Percentiles rank a stretch among this genome's conserved stretches.
These are phyloP conservation scores for Alternaria sp. DNA, from an alignment of 2,329 filamentous ascomycete genomes.

Conservation along the genomic window DNA sequence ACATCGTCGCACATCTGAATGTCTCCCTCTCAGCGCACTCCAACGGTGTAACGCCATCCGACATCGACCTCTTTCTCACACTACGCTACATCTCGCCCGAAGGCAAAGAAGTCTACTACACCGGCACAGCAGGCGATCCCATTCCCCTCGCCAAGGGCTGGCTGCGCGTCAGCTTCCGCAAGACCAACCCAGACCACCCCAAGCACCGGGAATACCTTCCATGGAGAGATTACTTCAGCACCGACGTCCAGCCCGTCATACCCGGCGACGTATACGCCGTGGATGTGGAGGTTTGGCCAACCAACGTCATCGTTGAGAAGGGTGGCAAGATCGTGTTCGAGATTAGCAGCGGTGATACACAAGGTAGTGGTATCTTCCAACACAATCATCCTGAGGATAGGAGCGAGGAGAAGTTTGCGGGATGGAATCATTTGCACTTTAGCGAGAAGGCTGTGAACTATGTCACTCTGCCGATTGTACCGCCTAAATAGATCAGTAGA, in stretches of 20 bases:
- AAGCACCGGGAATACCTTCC: conserved; percentile 63
- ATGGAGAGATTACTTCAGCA: conserved; percentile 64
- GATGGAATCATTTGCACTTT: conserved; percentile 62
- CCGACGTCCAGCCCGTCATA: conserved; percentile 59
- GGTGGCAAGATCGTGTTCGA: conserved; percentile 64
- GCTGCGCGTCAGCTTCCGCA: conserved; percentile 65
- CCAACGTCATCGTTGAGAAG: conserved; percentile 62
- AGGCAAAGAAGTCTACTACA: conserved; percentile 67
- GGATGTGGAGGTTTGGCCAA: conserved; percentile 70
- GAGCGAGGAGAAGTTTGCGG: conserved; percentile 52
- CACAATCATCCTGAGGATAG: conserved; percentile 60
- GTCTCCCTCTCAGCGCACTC: conserved; percentile 59
- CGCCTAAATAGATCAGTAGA: conserved; percentile 41
- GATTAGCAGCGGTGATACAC: conserved; percentile 61
- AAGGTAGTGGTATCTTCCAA: conserved; percentile 64
- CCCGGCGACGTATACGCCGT: conserved; percentile 63
- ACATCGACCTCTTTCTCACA: conserved; percentile 69
- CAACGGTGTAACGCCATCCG: conserved; percentile 52
- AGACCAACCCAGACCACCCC: conserved; percentile 58
- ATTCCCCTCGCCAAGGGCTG: conserved; percentile 70
- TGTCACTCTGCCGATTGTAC: conserved; percentile 61
- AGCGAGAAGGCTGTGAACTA: conserved; percentile 58
- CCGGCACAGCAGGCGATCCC: conserved; percentile 68
- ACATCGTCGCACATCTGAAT: conserved; percentile 68
- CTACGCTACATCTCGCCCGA: conserved; percentile 63